These are phyloP conservation scores for Rhizopogon roseolus DNA, from an alignment of 768 basidiomycete species.

Conservation along the genomic window DNA sequence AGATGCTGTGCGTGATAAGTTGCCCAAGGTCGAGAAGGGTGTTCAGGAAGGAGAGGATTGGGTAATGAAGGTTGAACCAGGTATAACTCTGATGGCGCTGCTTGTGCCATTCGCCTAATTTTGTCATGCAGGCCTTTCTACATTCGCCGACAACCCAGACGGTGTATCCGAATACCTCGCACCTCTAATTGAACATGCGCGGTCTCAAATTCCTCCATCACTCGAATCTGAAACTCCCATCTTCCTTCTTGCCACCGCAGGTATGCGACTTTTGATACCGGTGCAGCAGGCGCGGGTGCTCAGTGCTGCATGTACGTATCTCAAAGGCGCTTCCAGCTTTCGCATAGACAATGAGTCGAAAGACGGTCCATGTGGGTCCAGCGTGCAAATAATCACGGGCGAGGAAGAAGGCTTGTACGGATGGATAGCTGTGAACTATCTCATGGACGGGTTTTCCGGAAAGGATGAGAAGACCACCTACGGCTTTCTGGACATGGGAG, in stretches of 20 bases:
- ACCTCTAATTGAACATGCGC: conserved; percentile 81
- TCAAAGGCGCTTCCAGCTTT: conserved; percentile 74
- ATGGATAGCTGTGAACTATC: conserved; percentile 98
- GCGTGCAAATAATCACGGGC: conserved; percentile 91
- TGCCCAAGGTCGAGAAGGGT: conserved; percentile 92
- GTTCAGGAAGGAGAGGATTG: conserved; percentile 76
- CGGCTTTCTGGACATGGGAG: conserved; percentile 99
- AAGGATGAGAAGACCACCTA: conserved; percentile 71
- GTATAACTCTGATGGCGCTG: conserved; percentile 39
- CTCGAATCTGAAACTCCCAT: conserved; percentile 81
- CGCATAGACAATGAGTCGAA: conserved; percentile 61
- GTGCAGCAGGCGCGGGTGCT: conserved; percentile 69
- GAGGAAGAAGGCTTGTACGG: conserved; percentile 98
- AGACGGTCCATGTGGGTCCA: conserved; percentile 85
- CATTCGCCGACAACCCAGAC: conserved; percentile 65
- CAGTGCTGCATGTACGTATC: conserved; percentile 70
- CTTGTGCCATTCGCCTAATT: background rate
- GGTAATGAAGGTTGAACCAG: conserved; percentile 91
- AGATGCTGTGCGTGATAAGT: conserved; percentile 41
- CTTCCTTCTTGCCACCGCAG: conserved; percentile 94
- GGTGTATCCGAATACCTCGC: conserved; percentile 71
- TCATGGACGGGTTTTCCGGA: conserved; percentile 90
- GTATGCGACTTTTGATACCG: conserved; percentile 84
- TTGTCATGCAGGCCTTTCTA: conserved; percentile 71
- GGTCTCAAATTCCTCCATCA: conserved; percentile 80